Conservation (phyloP, 73 alveolate species). For the Paramecium sexaurelia region DNA sequence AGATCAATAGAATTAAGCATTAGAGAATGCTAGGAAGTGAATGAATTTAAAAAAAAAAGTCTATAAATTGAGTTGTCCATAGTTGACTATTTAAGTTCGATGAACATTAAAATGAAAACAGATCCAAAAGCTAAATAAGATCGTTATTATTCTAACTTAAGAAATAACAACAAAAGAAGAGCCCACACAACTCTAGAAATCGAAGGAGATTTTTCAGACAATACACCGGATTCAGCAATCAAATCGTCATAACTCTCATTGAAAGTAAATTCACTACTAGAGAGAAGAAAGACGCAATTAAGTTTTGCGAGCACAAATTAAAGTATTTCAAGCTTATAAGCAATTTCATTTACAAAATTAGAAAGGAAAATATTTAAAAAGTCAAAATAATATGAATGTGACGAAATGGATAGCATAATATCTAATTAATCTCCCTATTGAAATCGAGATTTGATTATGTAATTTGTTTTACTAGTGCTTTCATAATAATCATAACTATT, state of each 20-base stretch:
- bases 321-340: not conserved
- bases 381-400: not conserved
- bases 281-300: not conserved
- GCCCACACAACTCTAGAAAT: not conserved
- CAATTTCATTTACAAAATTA: not conserved
- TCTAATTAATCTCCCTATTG: not conserved
- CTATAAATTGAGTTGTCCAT: not conserved
- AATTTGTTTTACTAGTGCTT: not conserved
- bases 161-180: constrained; percentile 9
- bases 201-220: not conserved
- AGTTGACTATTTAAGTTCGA: constrained; percentile 10
- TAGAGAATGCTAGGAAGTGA: not conserved
- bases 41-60: constrained; percentile 1
- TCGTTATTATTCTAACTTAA: constrained; percentile 13
- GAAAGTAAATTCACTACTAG: not conserved
- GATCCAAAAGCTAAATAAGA: constrained; percentile 54
- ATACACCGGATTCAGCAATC: not conserved
- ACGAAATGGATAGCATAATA: not conserved
- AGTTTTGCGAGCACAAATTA: constrained; percentile 28
- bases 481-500: not conserved
- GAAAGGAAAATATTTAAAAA: not conserved
- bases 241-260: not conserved
- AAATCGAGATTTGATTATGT: not conserved
- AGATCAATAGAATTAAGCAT: constrained; percentile 41
- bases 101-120: constrained; percentile 23